Base-by-base conservation (phyloP, 2,329 filamentous ascomycete genomes). In the Colletotrichum lentis region DNA sequence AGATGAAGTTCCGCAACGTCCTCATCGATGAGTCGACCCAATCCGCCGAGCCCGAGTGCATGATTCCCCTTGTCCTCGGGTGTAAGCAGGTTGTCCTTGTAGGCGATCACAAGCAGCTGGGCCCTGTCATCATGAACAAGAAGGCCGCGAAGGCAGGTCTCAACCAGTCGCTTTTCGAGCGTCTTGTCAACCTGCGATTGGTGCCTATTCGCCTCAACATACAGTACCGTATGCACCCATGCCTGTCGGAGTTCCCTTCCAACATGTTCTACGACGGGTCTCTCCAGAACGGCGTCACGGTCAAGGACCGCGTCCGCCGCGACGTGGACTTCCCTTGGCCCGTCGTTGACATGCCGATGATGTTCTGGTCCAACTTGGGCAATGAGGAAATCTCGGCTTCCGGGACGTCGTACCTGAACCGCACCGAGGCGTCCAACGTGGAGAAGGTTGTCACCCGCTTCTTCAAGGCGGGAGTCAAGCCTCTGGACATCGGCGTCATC, bases 261-360 rank as follows among this genome's bases (percentile, higher is more conserved):
- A 98, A 98, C 82, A 98, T 99, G 96, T 99, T 99, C 79, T 99
- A 99, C 80, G 96, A 98, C 74, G 96, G 96, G 22, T 96, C 93
- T 64, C 85, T 99, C 63, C 96, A 99, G 79, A 99, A 99, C 73
- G 96, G 96, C 76, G 93, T 99, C 54, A 97, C 94, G 0, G 92
- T 92, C 77, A 90, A 93, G 73, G 91, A 97, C 76, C 91, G 96
- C 69, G 86, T 98, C 71, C 91, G 95, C 70, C 91, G 91, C 72
- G 95, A 99, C 74, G 93, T 99, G 35, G 96, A 99, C 79, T 99
- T 99, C 78, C 96, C 96, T 14, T 99, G 96, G 96, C 96, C 96
- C 3, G 93, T 97, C 37, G 88, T 85, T 22, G 95, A 98, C 77
- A 93, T 90, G 73, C 96, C 96, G 3, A 99, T 99, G 96, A 98